A percentile compares a stretch with the other conserved stretches of the same genome.
These are phyloP conservation scores for Erodium trifolium DNA, from an alignment of 441 rosid species.

Conservation along the genomic window DNA sequence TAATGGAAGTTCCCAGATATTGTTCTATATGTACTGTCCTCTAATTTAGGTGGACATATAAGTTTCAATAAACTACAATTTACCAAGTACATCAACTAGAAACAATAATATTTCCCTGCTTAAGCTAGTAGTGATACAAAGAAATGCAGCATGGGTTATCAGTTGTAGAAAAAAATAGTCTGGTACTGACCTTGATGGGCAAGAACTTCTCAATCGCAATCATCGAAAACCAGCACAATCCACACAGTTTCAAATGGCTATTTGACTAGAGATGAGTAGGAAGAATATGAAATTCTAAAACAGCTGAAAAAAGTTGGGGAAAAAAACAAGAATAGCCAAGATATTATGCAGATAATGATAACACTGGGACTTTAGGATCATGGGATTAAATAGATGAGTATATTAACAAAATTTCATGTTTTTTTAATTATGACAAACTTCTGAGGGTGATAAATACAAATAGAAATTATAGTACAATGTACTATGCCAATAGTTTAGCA, in stretches of 20 bases:
- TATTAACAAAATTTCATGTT: conserved; percentile 5
- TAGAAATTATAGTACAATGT: neutral
- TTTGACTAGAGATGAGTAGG: neutral
- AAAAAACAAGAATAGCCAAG: neutral
- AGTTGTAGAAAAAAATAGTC: neutral
- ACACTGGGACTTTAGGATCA: neutral
- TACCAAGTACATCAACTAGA: neutral
- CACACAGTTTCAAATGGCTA: neutral
- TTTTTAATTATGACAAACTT: neutral
- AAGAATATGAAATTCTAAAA: neutral
- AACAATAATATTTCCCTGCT: neutral
- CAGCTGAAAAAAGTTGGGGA: neutral
- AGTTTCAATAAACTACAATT: neutral
- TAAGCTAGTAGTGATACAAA: neutral
- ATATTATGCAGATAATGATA: neutral
- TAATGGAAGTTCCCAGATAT: neutral
- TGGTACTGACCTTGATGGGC: neutral
- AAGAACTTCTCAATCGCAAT: neutral
- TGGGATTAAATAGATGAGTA: neutral
- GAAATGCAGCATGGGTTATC: neutral
- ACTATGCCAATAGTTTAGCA: conserved; percentile 61
- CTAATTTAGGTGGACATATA: neutral
- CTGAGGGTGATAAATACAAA: conserved; percentile 3
- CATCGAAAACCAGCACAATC: neutral
- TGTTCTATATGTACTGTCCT: neutral